Base-by-base conservation (phyloP, 208 protist species). In the Zelonia costaricensis region DNA sequence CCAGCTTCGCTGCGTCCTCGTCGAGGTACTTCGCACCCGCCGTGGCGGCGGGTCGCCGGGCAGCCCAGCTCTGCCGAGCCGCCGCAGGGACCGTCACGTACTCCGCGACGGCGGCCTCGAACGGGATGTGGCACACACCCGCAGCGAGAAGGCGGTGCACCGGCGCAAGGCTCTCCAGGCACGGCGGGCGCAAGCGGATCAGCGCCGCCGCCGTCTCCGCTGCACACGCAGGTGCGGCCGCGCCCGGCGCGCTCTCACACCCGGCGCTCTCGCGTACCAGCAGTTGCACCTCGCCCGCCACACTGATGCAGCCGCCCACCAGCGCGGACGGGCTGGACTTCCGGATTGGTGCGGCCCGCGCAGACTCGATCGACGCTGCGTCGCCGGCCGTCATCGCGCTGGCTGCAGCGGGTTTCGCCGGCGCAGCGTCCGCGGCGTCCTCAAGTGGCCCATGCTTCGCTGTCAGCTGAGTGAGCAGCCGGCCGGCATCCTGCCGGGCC, bases 361-460 rank as follows among this genome's bases (percentile, higher is more conserved):
- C n/a, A n/a, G 23, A 12, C 36, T 47, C 18, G 15, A 38, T 42
- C 16, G 25, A 9, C 12, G 33, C 42, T 9, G 45, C n/a, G 62
- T 51, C 42, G 31, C 4, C 23, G n/a, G 1, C 16, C 30, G 36
- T 36, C 1, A 16, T 8, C 22, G 13, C 22, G 12, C 30, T 16
- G 25, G 16, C 12, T 35, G 6, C 12, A 6, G n/a, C 30, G 10
- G 31, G 42, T 20, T 43, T 27, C 25, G 10, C 45, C 3, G 16
- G n/a, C 13, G 40, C 38, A 7, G 6, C 45, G 3, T 13, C 43
- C 3, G 3, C 30, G 23, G 25, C 15, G 43, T 64, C 62, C 35
- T 72, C 69, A 46, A 78, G n/a, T 16, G 66, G 52, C 0, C 73
- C 80, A 46, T 87, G 84, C 67, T 85, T 91, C 45, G 78, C 58